Evolutionary conservation across 495 filamentous ascomycete genomes (phyloP), one percentile per base, ranked within the genome.

Genomic region (Penicillium robsamsonii): DNA sequence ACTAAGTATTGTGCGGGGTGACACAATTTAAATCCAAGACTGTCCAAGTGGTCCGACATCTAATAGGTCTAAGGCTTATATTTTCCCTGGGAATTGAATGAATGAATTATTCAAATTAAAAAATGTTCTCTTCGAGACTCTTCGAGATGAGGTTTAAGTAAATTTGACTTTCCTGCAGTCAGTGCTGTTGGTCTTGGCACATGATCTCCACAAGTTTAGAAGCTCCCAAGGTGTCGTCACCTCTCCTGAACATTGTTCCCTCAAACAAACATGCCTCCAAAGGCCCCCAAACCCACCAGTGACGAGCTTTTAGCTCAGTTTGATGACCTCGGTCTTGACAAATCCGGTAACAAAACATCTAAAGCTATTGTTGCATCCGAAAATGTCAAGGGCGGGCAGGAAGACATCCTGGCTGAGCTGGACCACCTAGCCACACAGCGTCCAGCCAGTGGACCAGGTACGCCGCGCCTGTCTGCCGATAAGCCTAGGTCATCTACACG

Each of bases 251-350:
- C 66, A 49, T 27, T 47, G 27, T 31, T 47, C 18, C 29, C 45
- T 17, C 55, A 49, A 40, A 61, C 46, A 46, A 70, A 46, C 38
- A 79, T 78, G 76, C 68, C 69, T 46, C 69, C 76, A 25, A 79
- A 79, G 68, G 74, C 70, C 60, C 71, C 76, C 38, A 82, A 86
- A 53, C 79, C 81, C 22, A 87, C 86, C 53, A 87, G 86, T 63
- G 90, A 95, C 62, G 90, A 95, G 69, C 79, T 96, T 42, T 80
- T 89, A 38, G 88, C 90, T 69, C 84, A 92, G 66, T 89, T 97
- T 66, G 88, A 89, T 56, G 82, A 81, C 46, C 82, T 95, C 53
- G 84, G 79, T 54, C 75, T 83, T 65, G 81, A 83, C 42, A 58
- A 56, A 43, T 37, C 64, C 12, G 58, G 57, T 33, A 61, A 65